Evolutionary conservation across 768 basidiomycete species (phyloP).

Genomic region (Mrakia gelida): DNA sequence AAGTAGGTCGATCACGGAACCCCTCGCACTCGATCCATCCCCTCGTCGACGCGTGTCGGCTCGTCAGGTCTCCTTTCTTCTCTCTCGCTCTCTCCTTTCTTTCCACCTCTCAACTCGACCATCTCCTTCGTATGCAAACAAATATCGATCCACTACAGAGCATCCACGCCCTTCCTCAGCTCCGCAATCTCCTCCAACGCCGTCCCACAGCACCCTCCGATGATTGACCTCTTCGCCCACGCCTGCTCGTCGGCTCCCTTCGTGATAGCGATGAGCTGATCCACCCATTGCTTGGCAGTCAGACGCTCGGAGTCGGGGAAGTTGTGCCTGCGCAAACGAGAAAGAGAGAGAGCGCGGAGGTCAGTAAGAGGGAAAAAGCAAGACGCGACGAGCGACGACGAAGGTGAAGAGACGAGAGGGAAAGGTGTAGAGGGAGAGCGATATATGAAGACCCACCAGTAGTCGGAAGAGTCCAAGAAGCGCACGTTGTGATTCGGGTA

Average conservation of each 20-base stretch:
- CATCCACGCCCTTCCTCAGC: constrained; percentile 20
- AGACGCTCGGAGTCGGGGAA: constrained; percentile 13
- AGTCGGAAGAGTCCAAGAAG: constrained; percentile 24
- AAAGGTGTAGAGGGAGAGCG: background rate
- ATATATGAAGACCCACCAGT: constrained; percentile 22
- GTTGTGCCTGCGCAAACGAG: background rate
- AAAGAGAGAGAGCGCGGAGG: background rate
- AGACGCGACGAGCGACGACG: background rate
- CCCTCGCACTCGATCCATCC: too few relatives aligned
- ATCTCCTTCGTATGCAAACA: background rate
- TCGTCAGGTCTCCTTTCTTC: too few relatives aligned
- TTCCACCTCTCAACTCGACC: too few relatives aligned
- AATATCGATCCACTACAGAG: background rate
- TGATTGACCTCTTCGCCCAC: constrained; percentile 12
- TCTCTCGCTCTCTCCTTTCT: too few relatives aligned
- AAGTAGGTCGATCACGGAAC: too few relatives aligned
- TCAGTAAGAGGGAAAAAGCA: background rate
- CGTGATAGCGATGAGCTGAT: constrained; percentile 6
- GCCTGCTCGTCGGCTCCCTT: background rate
- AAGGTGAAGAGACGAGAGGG: background rate
- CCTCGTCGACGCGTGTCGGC: too few relatives aligned
- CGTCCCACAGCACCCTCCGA: constrained; percentile 29
- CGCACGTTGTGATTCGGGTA: constrained; percentile 32
- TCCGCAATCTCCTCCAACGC: constrained; percentile 20
- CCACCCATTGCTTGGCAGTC: constrained; percentile 10